Conservation (phyloP, 169 alveolate species). For the Cryptosporidium tyzzeri region DNA sequence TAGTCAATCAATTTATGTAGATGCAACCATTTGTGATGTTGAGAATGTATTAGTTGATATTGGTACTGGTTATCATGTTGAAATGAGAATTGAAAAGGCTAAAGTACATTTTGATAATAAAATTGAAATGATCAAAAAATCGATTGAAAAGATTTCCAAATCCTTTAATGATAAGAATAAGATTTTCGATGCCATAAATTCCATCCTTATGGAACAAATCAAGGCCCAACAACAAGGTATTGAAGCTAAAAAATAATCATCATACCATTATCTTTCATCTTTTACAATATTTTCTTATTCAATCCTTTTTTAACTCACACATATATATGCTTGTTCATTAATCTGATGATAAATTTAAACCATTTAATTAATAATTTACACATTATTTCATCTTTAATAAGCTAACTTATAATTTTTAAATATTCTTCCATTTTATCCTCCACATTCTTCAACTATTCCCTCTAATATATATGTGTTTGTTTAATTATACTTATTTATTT, state of each 20-base stretch:
- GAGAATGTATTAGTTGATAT: constrained; percentile 65
- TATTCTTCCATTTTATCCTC: too few relatives aligned
- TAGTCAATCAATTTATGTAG: constrained; percentile 64
- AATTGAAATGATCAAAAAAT: constrained; percentile 55
- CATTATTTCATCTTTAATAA: too few relatives aligned
- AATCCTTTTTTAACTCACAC: not conserved
- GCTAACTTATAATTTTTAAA: too few relatives aligned
- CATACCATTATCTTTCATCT: not conserved
- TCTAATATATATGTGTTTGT: too few relatives aligned
- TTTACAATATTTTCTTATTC: not conserved
- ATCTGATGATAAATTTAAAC: not conserved
- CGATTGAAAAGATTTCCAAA: constrained; percentile 52
- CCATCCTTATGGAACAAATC: constrained; percentile 43
- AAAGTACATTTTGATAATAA: constrained; percentile 57
- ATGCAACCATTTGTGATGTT: constrained; percentile 40
- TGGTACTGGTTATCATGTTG: constrained; percentile 74
- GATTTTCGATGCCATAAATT: constrained; percentile 63
- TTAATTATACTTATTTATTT: too few relatives aligned
- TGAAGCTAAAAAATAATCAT: constrained; percentile 2
- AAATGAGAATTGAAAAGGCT: constrained; percentile 40
- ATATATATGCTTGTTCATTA: not conserved
- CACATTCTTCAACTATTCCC: too few relatives aligned
- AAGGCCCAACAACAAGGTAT: constrained; percentile 34
- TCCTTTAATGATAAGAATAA: constrained; percentile 49
- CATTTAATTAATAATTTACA: too few relatives aligned